Conservation (phyloP, 1,139 yeast genomes). For the Saccharomycopsis crataegensis region DNA sequence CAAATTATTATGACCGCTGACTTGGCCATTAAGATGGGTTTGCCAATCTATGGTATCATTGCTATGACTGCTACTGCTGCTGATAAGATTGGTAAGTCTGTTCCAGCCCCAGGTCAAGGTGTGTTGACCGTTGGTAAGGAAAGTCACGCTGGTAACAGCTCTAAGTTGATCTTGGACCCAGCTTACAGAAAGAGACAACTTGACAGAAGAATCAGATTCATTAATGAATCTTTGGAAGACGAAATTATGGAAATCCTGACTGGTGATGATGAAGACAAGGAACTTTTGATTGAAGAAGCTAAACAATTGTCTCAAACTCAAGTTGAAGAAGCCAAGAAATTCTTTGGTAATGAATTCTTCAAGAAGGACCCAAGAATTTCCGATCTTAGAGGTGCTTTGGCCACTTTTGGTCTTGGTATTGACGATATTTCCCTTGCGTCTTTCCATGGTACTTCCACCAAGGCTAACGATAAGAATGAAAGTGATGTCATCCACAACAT, state of each 20-base stretch:
- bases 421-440: constrained; percentile 96
- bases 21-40: constrained; percentile 95
- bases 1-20: constrained; percentile 95
- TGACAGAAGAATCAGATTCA: constrained; percentile 67
- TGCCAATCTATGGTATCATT: constrained; percentile 92
- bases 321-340: constrained; percentile 79
- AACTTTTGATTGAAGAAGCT: constrained; percentile 67
- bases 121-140: constrained; percentile 96
- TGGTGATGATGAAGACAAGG: constrained; percentile 45
- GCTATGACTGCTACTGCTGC: constrained; percentile 96
- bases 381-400: constrained; percentile 94
- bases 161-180: constrained; percentile 74
- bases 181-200: constrained; percentile 93
- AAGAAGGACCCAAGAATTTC: constrained; percentile 89
- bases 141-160: constrained; percentile 61
- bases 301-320: constrained; percentile 80
- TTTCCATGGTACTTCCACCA: constrained; percentile 99
- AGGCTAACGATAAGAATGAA: constrained; percentile 98
- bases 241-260: constrained; percentile 62
- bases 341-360: constrained; percentile 96
- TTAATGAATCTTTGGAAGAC: constrained; percentile 76
- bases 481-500: constrained; percentile 82
- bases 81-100: constrained; percentile 97
- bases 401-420: constrained; percentile 83
- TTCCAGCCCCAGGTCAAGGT: constrained; percentile 99